A percentile compares a stretch with the other conserved stretches of the same genome.
Conservation (phyloP, 2,329 filamentous ascomycete species). For the Scedosporium aurantiacum region DNA sequence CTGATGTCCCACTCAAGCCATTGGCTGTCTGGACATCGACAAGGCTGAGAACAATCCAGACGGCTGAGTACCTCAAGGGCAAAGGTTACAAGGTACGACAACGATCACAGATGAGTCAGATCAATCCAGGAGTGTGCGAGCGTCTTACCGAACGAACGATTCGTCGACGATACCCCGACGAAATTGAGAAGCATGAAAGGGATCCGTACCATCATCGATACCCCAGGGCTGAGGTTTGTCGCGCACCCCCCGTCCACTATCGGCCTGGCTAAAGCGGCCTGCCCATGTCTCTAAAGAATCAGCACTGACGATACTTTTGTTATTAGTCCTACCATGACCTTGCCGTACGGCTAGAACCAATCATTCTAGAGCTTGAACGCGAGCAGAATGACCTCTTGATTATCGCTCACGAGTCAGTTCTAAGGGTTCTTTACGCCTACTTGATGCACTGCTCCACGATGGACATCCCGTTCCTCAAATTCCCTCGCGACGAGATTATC, state of each 20-base stretch:
- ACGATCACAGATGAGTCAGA: slow-evolving; percentile 90
- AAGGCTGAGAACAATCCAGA: slow-evolving; percentile 79
- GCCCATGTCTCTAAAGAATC: not conserved
- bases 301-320: slow-evolving; percentile 6
- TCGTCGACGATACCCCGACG: slow-evolving; percentile 72
- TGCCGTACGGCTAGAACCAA: slow-evolving; percentile 92
- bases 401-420: slow-evolving; percentile 95
- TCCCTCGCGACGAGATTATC: slow-evolving; percentile 94
- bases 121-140: slow-evolving; percentile 94
- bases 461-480: slow-evolving; percentile 86
- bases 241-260: not conserved
- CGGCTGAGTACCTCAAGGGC: slow-evolving; percentile 67
- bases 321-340: slow-evolving; percentile 89
- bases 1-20: slow-evolving; percentile 60
- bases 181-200: slow-evolving; percentile 82
- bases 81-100: slow-evolving; percentile 80
- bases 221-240: slow-evolving; percentile 72
- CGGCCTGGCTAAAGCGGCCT: not conserved
- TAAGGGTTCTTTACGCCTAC: slow-evolving; percentile 93
- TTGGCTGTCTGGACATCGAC: slow-evolving; percentile 94
- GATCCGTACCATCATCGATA: slow-evolving; percentile 98
- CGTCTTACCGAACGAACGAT: slow-evolving; percentile 80
- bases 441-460: slow-evolving; percentile 96
- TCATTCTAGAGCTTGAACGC: slow-evolving; percentile 92
- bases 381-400: slow-evolving; percentile 97